Conservation (phyloP, 495 filamentous ascomycete species). For the Thozetella sp. region DNA sequence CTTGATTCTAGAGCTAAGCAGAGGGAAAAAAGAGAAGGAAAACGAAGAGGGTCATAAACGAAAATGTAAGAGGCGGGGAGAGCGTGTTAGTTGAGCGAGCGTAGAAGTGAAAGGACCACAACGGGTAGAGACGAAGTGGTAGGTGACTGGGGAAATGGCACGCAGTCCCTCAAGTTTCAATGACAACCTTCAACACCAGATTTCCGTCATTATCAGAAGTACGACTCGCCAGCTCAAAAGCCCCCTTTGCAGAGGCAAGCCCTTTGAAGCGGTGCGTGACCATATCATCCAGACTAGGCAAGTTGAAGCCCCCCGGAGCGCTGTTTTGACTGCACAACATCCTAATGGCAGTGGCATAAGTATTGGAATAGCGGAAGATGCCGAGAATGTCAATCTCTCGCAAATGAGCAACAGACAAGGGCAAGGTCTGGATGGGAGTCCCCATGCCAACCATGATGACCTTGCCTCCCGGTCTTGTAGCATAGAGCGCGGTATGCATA, state of each 20-base stretch:
- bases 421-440: constrained; percentile 84
- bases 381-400: constrained; percentile 90
- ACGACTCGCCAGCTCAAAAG: constrained; percentile 80
- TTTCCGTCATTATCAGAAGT: constrained; percentile 76
- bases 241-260: constrained; percentile 63
- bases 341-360: constrained; percentile 78
- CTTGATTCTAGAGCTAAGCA: not conserved
- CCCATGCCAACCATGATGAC: constrained; percentile 94
- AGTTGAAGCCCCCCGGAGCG: constrained; percentile 47
- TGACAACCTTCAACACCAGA: constrained; percentile 84
- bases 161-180: constrained; percentile 48
- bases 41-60: constrained; percentile 10
- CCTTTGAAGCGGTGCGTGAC: constrained; percentile 79
- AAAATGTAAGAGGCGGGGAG: not conserved
- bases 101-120: constrained; percentile 9
- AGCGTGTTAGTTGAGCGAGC: too few relatives aligned
- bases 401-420: constrained; percentile 80
- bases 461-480: constrained; percentile 75
- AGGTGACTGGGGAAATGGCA: not conserved
- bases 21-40: constrained; percentile 11
- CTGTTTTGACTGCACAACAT: constrained; percentile 62
- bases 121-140: constrained; percentile 2
- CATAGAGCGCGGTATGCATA: constrained; percentile 85
- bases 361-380: constrained; percentile 90
- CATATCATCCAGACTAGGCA: constrained; percentile 65